Percentiles rank a stretch among this genome's conserved stretches.
phyloP scores from a whole-genome alignment of 306 rosid genomes.

The Alnus glutinosa region DNA sequence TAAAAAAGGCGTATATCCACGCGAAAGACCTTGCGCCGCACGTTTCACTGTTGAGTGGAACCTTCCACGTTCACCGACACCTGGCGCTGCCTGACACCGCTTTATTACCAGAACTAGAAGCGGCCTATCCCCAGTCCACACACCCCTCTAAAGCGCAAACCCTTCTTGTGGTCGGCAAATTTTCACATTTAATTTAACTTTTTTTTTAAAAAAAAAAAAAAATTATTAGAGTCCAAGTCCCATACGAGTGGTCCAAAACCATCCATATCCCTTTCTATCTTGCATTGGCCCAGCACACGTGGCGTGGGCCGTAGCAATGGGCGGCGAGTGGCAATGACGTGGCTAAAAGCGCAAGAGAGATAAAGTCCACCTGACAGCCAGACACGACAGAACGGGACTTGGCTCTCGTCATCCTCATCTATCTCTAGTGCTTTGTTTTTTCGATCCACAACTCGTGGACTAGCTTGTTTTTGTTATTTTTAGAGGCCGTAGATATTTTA shows the following conservation, averaged over 20 bases:
- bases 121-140: too few species aligned
- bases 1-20: neutral
- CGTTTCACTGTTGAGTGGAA: conserved; percentile 9
- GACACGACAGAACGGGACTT: neutral
- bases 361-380: conserved; percentile 1
- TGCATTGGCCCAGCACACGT: conserved; percentile 14
- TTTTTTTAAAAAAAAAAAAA: too few species aligned
- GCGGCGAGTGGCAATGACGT: conserved; percentile 49
- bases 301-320: conserved; percentile 14
- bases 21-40: conserved; percentile 24
- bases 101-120: neutral
- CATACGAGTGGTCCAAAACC: conserved; percentile 34
- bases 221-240: neutral
- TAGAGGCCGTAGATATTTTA: conserved; percentile 35
- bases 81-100: conserved; percentile 18
- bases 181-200: neutral
- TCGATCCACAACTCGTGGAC: conserved; percentile 40
- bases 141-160: neutral
- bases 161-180: conserved; percentile 18
- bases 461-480: neutral
- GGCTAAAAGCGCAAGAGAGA: conserved; percentile 44
- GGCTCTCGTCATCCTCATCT: neutral
- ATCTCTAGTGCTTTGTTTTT: neutral
- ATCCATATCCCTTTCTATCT: conserved; percentile 9
- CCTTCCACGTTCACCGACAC: conserved; percentile 27